Conservation (phyloP, 345 rosid genomes). For the Eutrema yunnanense region DNA sequence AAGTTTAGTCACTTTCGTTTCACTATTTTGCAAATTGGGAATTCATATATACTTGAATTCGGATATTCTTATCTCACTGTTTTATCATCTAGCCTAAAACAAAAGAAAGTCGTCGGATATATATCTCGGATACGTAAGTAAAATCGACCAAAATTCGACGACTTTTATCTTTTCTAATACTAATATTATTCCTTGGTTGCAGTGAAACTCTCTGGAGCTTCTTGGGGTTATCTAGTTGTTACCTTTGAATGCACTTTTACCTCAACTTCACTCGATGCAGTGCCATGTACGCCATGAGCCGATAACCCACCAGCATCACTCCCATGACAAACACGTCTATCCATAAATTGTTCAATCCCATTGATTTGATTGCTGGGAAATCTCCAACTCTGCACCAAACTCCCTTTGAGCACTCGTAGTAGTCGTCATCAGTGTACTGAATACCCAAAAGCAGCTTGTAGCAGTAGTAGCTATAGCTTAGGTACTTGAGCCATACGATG, state of each 20-base stretch:
- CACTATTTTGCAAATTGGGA: slow-evolving; percentile 28
- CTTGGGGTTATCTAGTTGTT: slow-evolving; percentile 6
- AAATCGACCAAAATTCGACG: slow-evolving; percentile 35
- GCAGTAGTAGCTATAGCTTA: slow-evolving; percentile 96
- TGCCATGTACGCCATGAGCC: slow-evolving; percentile 78
- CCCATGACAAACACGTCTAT: slow-evolving; percentile 82
- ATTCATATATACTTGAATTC: slow-evolving; percentile 20
- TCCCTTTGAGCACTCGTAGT: slow-evolving; percentile 74
- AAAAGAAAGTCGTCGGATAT: slow-evolving; percentile 29
- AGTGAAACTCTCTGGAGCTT: slow-evolving; percentile 24
- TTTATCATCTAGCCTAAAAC: slow-evolving; percentile 22
- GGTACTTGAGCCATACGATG: slow-evolving; percentile 92
- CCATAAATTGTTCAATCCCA: slow-evolving; percentile 84
- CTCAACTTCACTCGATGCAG: slow-evolving; percentile 67
- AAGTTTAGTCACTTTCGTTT: slow-evolving; percentile 22
- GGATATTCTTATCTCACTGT: slow-evolving; percentile 19
- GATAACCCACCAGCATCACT: slow-evolving; percentile 84
- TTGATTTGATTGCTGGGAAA: slow-evolving; percentile 73
- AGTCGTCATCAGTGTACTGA: slow-evolving; percentile 68
- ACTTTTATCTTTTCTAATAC: slow-evolving; percentile 29
- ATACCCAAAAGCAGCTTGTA: slow-evolving; percentile 96
- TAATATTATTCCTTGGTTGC: slow-evolving; percentile 47
- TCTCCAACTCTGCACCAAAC: slow-evolving; percentile 74
- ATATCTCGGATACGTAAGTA: slow-evolving; percentile 26
- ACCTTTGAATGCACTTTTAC: slow-evolving; percentile 20